Evolutionary conservation across 139 green algal species (phyloP).

Genomic region (Micromonas pusilla): DNA sequence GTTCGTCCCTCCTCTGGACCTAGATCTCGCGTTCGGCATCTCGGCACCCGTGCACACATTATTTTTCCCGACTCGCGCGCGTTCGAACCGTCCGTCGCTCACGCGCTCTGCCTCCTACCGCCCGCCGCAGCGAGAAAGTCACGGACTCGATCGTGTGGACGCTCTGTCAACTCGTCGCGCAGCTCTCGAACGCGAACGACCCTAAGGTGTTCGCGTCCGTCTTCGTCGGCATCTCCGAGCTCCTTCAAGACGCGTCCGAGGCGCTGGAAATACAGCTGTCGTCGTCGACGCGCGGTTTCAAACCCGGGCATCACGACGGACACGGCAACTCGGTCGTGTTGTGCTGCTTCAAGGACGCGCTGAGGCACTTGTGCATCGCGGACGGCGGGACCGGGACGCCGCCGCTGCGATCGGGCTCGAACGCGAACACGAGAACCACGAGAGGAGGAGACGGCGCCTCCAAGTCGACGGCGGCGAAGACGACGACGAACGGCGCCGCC

Average conservation of each 20-base stretch:
- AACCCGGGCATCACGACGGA: background rate
- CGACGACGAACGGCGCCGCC: background rate
- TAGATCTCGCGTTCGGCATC: background rate
- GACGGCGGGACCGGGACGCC: background rate
- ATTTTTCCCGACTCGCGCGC: background rate
- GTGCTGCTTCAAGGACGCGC: constrained; percentile 7
- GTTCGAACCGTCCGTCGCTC: background rate
- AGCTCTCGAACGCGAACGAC: constrained; percentile 2
- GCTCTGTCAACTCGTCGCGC: background rate
- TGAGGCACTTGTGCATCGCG: background rate
- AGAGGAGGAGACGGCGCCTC: background rate
- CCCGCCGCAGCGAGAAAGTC: background rate
- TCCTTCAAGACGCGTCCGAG: background rate
- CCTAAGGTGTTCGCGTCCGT: background rate
- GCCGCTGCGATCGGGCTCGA: no score
- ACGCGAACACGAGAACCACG: background rate
- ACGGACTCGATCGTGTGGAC: background rate
- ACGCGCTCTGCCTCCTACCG: background rate
- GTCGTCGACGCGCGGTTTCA: no score
- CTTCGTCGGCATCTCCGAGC: background rate
- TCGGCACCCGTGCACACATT: background rate
- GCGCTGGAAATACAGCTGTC: background rate
- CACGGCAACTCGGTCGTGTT: background rate
- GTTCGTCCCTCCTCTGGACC: background rate
- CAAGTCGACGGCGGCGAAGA: background rate